Evolutionary conservation across 805 yeast species (phyloP).

Genomic region (Candida glaebosa): DNA sequence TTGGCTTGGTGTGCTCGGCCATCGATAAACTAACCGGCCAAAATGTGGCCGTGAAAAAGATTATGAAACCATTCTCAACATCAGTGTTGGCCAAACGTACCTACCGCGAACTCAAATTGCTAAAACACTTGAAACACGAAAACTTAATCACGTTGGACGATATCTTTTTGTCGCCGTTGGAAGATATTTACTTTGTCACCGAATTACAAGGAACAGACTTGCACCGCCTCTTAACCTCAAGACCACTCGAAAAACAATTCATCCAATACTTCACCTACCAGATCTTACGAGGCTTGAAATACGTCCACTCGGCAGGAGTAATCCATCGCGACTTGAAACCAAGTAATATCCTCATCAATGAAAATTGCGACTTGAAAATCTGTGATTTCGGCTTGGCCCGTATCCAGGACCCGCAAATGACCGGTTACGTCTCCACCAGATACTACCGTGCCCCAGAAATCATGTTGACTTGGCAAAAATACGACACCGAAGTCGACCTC

Average conservation of each 20-base stretch:
- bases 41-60: conserved; percentile 95
- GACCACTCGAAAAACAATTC: conserved; percentile 94
- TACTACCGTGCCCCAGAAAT: conserved; percentile 98
- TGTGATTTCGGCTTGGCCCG: conserved; percentile 96
- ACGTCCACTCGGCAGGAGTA: conserved; percentile 89
- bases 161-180: conserved; percentile 89
- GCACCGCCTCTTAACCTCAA: conserved; percentile 82
- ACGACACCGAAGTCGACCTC: conserved; percentile 93
- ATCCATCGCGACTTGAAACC: conserved; percentile 90
- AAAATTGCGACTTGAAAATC: conserved; percentile 85
- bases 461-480: conserved; percentile 98
- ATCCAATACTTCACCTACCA: conserved; percentile 96
- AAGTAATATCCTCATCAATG: conserved; percentile 77
- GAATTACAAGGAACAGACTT: conserved; percentile 96
- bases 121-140: conserved; percentile 92
- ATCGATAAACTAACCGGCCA: conserved; percentile 85
- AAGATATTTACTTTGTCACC: conserved; percentile 94
- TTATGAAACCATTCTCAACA: conserved; percentile 95
- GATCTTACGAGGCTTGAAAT: conserved; percentile 83
- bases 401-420: conserved; percentile 98
- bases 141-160: conserved; percentile 90
- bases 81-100: conserved; percentile 95
- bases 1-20: conserved; percentile 96
- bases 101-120: conserved; percentile 87
- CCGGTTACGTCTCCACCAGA: conserved; percentile 94